Conservation (phyloP, 305 asterid species). For the Solanum hybrid region DNA sequence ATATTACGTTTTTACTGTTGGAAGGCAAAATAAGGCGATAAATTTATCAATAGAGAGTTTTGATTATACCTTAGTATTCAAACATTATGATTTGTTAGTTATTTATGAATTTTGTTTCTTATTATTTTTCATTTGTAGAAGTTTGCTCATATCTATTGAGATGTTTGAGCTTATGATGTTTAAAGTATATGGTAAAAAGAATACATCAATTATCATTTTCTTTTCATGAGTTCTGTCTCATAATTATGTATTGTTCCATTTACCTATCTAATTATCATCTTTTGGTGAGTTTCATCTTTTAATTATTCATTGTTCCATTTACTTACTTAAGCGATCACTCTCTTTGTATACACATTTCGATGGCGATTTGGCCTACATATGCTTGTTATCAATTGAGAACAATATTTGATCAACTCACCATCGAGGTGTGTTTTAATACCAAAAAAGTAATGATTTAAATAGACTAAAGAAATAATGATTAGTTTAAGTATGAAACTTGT, state of each 20-base stretch:
- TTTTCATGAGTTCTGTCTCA: neutral
- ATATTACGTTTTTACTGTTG: no score
- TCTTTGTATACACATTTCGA: neutral
- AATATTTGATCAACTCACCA: neutral
- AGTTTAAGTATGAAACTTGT: accelerated
- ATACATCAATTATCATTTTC: neutral
- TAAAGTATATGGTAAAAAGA: neutral
- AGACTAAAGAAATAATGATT: neutral
- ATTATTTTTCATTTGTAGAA: neutral
- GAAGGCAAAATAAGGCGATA: no score
- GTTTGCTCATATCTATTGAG: neutral
- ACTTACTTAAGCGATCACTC: neutral
- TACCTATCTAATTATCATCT: no score
- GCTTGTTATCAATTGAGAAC: neutral
- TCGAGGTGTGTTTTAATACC: neutral
- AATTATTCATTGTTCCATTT: neutral
- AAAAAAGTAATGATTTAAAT: neutral
- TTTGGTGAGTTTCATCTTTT: no score
- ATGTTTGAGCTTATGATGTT: neutral
- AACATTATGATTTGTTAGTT: neutral
- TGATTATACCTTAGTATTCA: neutral
- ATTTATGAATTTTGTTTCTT: neutral
- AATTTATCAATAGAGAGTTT: no score
- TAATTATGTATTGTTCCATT: neutral
- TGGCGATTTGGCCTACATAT: neutral